Evolutionary conservation across 345 rosid genomes (phyloP), one percentile per base, ranked within the genome.

Genomic region (Eucalyptus urophylla): DNA sequence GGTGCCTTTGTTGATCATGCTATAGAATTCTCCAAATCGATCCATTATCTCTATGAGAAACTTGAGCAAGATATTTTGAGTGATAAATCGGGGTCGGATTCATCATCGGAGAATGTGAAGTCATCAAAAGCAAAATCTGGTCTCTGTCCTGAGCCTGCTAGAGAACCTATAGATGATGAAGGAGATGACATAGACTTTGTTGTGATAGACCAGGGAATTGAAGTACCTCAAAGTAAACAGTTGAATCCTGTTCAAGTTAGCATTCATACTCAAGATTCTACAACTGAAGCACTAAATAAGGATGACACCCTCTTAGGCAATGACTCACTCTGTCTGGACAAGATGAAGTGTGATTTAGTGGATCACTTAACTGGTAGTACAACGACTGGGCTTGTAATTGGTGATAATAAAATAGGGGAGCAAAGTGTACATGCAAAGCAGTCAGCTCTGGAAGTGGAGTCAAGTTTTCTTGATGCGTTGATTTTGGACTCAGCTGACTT

Each of bases 11-110:
- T 93, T 49, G 88, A 89, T 90, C 89, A 86, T 72, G 94, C 94
- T 60, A 49, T 93, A 86, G 98, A 96, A 89, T 96, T 96, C 89
- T 93, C 97, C 43, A 92, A 91, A 91, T 97, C 98, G 21, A 89
- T 97, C 58, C 93, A 90, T 90, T 89, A 91, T 90, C 94, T 95
- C 44, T 94, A 93, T 92, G 93, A 94, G 89, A 96, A 96, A 92
- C 93, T 96, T 65, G 90, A 92, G 87, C 97, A 95, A 88, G 93
- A 88, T 88, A 91, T 89, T 88, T 91, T 89, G 81, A 87, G 86
- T 86, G 88, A 88, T 88, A 87, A 93, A 50, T 83, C 91, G 86
- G 91, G 91, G 86, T 90, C 21, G 69, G 90, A 89, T 89, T 62
- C 87, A 60, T 87, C 89, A 31, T 89, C 87, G 49, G 86, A 86